phyloP scores from a whole-genome alignment of 306 rosid genomes.

The Cicer yamashitae region DNA sequence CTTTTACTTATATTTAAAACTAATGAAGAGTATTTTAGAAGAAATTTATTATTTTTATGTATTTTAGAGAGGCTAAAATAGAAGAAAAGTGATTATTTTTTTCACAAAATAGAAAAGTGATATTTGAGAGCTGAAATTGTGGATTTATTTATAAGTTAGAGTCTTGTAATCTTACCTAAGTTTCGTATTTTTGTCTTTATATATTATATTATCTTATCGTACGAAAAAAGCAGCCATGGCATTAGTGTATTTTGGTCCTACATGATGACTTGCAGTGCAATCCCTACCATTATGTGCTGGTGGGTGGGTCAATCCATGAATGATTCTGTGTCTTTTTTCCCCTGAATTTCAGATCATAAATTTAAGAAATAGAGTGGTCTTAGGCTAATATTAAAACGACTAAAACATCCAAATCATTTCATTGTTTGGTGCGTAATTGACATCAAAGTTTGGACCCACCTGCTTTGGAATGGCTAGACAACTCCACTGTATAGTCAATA shows the following conservation, averaged over 20 bases:
- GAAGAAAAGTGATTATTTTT: too few relatives aligned
- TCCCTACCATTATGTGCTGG: constrained; percentile 43
- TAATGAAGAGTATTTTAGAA: too few relatives aligned
- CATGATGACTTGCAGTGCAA: constrained; percentile 46
- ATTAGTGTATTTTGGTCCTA: constrained; percentile 38
- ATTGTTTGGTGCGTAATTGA: constrained; percentile 47
- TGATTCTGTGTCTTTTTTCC: constrained; percentile 4
- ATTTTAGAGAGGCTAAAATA: too few relatives aligned
- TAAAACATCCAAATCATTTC: constrained; percentile 43
- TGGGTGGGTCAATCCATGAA: constrained; percentile 38
- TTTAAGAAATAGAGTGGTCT: constrained; percentile 27
- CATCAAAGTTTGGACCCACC: constrained; percentile 60
- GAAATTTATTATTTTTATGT: too few relatives aligned
- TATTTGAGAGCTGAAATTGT: too few relatives aligned
- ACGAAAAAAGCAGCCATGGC: constrained; percentile 45
- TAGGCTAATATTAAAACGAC: constrained; percentile 35
- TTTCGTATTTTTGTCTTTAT: constrained; percentile 26
- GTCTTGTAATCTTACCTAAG: constrained; percentile 27
- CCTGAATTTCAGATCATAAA: constrained; percentile 22
- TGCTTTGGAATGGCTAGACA: constrained; percentile 54
- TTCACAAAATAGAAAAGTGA: too few relatives aligned
- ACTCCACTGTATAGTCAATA: constrained; percentile 55
- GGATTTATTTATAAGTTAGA: neutral
- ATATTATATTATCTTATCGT: constrained; percentile 37
- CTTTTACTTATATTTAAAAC: too few relatives aligned